phyloP scores from a whole-genome alignment of 2,329 filamentous ascomycete genomes.

The Zalaria obscura region DNA sequence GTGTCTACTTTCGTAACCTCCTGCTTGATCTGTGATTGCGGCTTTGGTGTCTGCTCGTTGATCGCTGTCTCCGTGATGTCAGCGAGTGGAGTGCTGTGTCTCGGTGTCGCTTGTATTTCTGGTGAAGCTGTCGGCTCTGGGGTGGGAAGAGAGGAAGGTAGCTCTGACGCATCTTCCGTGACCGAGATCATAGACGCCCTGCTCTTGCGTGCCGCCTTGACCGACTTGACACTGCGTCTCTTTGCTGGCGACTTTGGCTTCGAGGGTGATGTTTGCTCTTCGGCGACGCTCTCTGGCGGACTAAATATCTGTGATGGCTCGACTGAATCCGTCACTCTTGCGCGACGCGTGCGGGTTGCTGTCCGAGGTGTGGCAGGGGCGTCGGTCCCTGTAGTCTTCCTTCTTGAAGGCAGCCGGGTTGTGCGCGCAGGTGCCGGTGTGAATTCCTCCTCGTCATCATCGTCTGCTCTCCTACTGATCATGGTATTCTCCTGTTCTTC shows the following conservation, averaged over 20 bases:
- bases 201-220: slow-evolving; percentile 24
- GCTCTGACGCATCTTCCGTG: slow-evolving; percentile 10
- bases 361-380: slow-evolving; percentile 31
- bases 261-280: slow-evolving; percentile 38
- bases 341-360: slow-evolving; percentile 26
- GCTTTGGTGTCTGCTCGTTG: slow-evolving; percentile 38
- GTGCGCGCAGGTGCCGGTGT: slow-evolving; percentile 54
- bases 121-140: slow-evolving; percentile 31
- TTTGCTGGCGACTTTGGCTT: slow-evolving; percentile 49
- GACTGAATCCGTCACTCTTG: slow-evolving; percentile 34
- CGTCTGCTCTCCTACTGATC: slow-evolving; percentile 39
- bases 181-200: slow-evolving; percentile 23
- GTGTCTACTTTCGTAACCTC: slow-evolving; percentile 57
- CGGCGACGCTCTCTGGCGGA: slow-evolving; percentile 36
- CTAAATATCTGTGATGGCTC: slow-evolving; percentile 50
- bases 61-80: slow-evolving; percentile 58
- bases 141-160: slow-evolving; percentile 28
- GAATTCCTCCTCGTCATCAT: slow-evolving; percentile 63
- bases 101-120: slow-evolving; percentile 11
- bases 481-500: slow-evolving; percentile 59
- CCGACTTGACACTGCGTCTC: slow-evolving; percentile 45
- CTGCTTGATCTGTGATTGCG: slow-evolving; percentile 23
- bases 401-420: slow-evolving; percentile 43
- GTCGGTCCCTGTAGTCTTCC: slow-evolving; percentile 31
- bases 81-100: slow-evolving; percentile 46